Evolutionary conservation across 2,329 filamentous ascomycete species (phyloP), one percentile per base, ranked within the genome.

Genomic region (Venturia oleaginea): DNA sequence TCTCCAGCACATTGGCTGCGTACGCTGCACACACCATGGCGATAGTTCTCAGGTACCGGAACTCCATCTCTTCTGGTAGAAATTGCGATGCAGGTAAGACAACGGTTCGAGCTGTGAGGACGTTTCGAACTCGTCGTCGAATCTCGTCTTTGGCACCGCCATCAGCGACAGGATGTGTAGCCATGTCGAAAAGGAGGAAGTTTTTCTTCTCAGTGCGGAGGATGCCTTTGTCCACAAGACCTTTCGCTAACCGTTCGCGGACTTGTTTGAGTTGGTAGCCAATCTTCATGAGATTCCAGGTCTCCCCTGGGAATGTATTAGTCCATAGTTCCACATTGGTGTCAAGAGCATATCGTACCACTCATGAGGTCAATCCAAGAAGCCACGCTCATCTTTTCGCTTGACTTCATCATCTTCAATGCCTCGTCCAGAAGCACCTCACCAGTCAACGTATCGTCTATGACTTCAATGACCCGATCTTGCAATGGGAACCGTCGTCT

Each of bases 251-350:
- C 65, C 94, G 90, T 81, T 99, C 94, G 74, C 94, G 92, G 66
- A 99, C 94, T 83, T 99, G 94, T 81, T 99, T 99, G 71, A 99
- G 84, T 81, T 99, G 94, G 78, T 99, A 99, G 75, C 94, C 94
- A 72, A 99, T 99, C 83, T 99, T 99, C 94, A 99, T 97, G 69
- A 99, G 81, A 76, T 99, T 99, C 94, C 94, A 99, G 64, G 94
- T 99, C 79, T 99, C 94, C 75, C 94, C 93, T 97, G 73, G 66
- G 62, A 43, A 48, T 57, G 34, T 34, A 30, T 64, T 68, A 73
- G 73, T 63, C 24, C 27, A 13, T 27, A 27, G 22, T 54, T 38
- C 15, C 32, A 48, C n/a, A 22, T n/a, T 42, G 24, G 27, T 22
- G 19, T 5, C 13, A 24, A 5, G 4, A 32, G 22, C 19, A 22